Percentiles rank a stretch among this genome's conserved stretches.
Evolutionary conservation across 345 rosid genomes (phyloP).

Genomic region (Acer saccharum): DNA sequence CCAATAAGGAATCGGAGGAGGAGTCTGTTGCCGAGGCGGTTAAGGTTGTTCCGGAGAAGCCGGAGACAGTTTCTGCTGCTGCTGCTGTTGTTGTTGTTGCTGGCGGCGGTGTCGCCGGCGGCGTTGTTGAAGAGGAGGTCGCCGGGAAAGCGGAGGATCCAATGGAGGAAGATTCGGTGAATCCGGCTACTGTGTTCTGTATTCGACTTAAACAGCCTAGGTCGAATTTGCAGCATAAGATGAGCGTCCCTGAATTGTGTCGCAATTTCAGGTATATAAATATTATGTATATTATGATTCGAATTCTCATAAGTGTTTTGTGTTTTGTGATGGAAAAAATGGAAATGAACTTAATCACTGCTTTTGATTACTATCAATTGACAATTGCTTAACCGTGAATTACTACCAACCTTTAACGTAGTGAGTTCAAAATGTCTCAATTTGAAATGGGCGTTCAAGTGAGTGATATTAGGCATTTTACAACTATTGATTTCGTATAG

Average conservation of each 20-base stretch:
- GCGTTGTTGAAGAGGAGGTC: conserved; percentile 34
- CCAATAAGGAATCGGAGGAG: conserved; percentile 33
- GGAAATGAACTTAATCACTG: not conserved
- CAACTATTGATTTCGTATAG: not conserved
- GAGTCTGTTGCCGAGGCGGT: conserved; percentile 27
- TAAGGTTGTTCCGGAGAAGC: conserved; percentile 15
- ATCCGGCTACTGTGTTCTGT: conserved; percentile 86
- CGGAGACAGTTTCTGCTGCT: not conserved
- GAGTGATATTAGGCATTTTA: too few species aligned
- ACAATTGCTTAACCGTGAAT: too few species aligned
- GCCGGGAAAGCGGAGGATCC: conserved; percentile 44
- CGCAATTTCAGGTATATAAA: conserved; percentile 76
- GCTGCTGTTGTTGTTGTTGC: too few species aligned
- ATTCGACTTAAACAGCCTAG: conserved; percentile 87
- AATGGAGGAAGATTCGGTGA: conserved; percentile 78
- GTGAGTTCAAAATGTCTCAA: not conserved
- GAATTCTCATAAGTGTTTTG: not conserved
- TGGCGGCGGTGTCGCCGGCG: not conserved
- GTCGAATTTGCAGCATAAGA: conserved; percentile 80
- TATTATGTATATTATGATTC: not conserved
- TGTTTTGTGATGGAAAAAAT: not conserved
- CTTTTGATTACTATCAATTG: too few species aligned
- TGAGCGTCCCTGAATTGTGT: conserved; percentile 89
- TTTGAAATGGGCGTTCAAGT: too few species aligned
- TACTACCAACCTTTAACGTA: not conserved